These are phyloP conservation scores for Triangularia verruculosa DNA, from an alignment of 2,329 filamentous ascomycete species.

Conservation along the genomic window DNA sequence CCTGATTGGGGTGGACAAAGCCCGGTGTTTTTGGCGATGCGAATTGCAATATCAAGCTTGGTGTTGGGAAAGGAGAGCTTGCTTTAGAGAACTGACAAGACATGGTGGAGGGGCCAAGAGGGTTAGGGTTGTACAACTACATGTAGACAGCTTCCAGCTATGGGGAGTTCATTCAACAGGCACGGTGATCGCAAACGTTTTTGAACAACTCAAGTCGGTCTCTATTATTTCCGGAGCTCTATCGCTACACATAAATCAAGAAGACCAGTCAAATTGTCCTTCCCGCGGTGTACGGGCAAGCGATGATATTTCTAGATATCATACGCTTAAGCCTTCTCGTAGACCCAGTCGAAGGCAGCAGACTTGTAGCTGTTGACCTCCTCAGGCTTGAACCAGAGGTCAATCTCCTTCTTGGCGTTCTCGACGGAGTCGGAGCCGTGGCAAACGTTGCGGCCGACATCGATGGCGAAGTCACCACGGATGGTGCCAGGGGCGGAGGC, in stretches of 20 bases:
- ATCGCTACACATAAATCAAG: neutral
- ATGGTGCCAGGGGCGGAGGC: constrained; percentile 95
- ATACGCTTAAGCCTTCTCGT: constrained; percentile 57
- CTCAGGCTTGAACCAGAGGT: constrained; percentile 91
- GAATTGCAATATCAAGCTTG: neutral
- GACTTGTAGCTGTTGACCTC: constrained; percentile 85
- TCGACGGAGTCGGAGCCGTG: constrained; percentile 99
- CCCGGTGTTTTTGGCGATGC: neutral
- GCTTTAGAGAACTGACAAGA: neutral
- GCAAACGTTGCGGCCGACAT: constrained; percentile 97
- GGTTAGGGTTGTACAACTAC: neutral
- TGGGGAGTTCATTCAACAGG: no score
- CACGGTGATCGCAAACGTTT: neutral
- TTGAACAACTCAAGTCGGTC: neutral
- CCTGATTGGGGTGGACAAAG: neutral
- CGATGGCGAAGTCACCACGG: constrained; percentile 67
- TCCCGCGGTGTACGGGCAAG: neutral
- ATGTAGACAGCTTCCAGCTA: neutral
- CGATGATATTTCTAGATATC: neutral
- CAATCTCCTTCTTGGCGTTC: constrained; percentile 99
- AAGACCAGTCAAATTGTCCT: neutral
- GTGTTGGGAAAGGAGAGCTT: neutral
- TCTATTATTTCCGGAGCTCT: neutral
- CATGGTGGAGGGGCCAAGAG: neutral
- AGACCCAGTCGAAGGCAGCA: constrained; percentile 88